phyloP scores from a whole-genome alignment of 2,329 filamentous ascomycete species.

The Kalmusia sp. region DNA sequence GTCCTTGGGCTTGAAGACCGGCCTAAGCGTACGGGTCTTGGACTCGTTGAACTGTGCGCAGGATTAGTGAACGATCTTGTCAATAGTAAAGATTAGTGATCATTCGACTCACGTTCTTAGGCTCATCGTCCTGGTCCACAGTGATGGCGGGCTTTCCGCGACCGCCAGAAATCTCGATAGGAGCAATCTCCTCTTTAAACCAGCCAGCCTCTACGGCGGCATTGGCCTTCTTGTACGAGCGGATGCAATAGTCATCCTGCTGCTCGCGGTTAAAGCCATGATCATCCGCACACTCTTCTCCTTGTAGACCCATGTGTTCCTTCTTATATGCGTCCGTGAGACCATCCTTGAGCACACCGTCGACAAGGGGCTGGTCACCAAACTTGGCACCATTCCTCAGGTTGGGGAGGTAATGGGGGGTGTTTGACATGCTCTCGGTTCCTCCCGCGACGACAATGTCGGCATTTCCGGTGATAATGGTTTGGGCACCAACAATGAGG shows the following conservation, averaged over 20 bases:
- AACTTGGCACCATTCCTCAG: slow-evolving; percentile 91
- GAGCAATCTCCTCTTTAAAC: slow-evolving; percentile 87
- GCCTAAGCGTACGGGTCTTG: slow-evolving; percentile 64
- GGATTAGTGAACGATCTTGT: slow-evolving; percentile 20
- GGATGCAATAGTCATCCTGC: slow-evolving; percentile 96
- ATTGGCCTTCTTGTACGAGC: slow-evolving; percentile 92
- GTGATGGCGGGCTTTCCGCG: slow-evolving; percentile 86
- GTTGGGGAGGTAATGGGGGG: slow-evolving; percentile 91
- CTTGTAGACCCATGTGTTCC: slow-evolving; percentile 95
- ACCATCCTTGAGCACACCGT: slow-evolving; percentile 93
- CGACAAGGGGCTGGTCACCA: slow-evolving; percentile 85
- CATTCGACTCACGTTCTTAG: slow-evolving; percentile 74
- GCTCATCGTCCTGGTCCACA: slow-evolving; percentile 89
- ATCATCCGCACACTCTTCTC: slow-evolving; percentile 88
- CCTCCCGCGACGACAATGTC: slow-evolving; percentile 93
- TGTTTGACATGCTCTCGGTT: slow-evolving; percentile 98
- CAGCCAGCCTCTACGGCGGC: slow-evolving; percentile 80
- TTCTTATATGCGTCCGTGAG: slow-evolving; percentile 94
- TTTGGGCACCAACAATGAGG: slow-evolving; percentile 92
- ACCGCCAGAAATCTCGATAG: slow-evolving; percentile 84
- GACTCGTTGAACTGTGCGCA: slow-evolving; percentile 58
- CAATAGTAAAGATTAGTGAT: neutral
- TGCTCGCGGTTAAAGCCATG: slow-evolving; percentile 81
- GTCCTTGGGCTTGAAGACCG: slow-evolving; percentile 79
- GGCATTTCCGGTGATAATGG: slow-evolving; percentile 95